Base-by-base conservation (phyloP, 495 filamentous ascomycete species). In the Hypoxylon cercidicola region DNA sequence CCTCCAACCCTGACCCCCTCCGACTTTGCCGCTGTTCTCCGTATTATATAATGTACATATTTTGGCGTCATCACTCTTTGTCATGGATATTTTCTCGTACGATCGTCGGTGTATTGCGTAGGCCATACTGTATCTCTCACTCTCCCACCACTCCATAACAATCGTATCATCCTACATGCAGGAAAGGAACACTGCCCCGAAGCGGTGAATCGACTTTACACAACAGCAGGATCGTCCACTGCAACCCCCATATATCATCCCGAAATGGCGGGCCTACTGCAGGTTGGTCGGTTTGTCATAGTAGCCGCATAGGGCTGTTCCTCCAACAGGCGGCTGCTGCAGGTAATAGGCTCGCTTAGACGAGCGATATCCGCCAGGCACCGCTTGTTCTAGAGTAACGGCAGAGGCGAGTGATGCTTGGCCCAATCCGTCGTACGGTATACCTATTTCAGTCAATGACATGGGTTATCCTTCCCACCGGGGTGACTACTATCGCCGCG, bases 201-300 rank as follows among this genome's bases (percentile, higher is more conserved):
- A 55, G 65, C 65, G 65, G 65, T 68, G 65, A 63, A 68, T 63
- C 23, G 12, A 7, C 11, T 55, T 57, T 60, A 55, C 59, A 68
- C 64, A 21, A 43, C 64, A 55, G 54, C 28, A 60, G 54, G 50
- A 60, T 60, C 37, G 28, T 32, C 60, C 48, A 57, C 58, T 11
- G 53, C 35, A 19, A 39, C 43, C 1, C 23, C 19, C 45, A 39
- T 48, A 43, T 19, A n/a, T n/a, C n/a, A 28, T 25, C 40, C 59
- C 45, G 32, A 59, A 68, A 37, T 55, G 51, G 50, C 50, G 55
- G 35, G 13, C 16, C 43, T 47, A 9, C 37, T 45, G 34, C 45
- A 18, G 43, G 12, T 55, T 41, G 18, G 35, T 15, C 21, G 25
- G 19, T 39, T 19, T 39, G 41, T 32, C 34, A 11, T 55, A 11